Evolutionary conservation across 176 grass and related monocot species (phyloP), one percentile per base, ranked within the genome.

Genomic region (Hyparrhenia diplandra): DNA sequence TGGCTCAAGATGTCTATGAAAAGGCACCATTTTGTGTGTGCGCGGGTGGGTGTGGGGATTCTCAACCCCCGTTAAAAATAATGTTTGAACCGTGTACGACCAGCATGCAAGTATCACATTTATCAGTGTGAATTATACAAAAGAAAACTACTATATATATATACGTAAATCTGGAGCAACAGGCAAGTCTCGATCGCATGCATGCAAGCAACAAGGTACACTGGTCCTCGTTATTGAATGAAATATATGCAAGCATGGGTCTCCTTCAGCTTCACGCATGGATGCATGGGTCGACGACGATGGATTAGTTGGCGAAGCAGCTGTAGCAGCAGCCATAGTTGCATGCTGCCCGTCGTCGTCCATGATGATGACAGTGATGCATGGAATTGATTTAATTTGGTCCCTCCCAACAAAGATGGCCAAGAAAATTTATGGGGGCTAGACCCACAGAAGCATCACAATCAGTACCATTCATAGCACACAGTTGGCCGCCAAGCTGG

Each of bases 301-400:
- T 37, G 25, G 76, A 75, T 89, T 85, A 77, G 77, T 85, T 85
- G 82, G 51, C 51, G 51, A 54, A 54, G 47, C 47, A 51, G 47
- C 47, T 51, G 47, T 52, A 34, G 6, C 21, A n/a, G n/a, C n/a
- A 21, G 47, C 43, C 5, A 51, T 51, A 58, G 77, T 37, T 34
- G 77, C 43, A 1, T 32, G n/a, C 8, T 20, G 13, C 42, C 41
- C 17, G 16, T 4, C 46, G 46, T 54, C 51, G 51, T 54, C 21
- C 20, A n/a, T n/a, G n/a, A n/a, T n/a, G n/a, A 55, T 10, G 52
- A 40, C 52, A 57, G 64, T 2, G 25, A 58, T 49, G 46, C 5
- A 49, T 49, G 18, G 28, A 23, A 89, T 85, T 77, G 57, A 66
- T 72, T 89, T 71, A n/a, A 65, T 71, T 89, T 72, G 78, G 71